phyloP scores from a whole-genome alignment of 345 rosid species.

The Eucalyptus shirleyi region DNA sequence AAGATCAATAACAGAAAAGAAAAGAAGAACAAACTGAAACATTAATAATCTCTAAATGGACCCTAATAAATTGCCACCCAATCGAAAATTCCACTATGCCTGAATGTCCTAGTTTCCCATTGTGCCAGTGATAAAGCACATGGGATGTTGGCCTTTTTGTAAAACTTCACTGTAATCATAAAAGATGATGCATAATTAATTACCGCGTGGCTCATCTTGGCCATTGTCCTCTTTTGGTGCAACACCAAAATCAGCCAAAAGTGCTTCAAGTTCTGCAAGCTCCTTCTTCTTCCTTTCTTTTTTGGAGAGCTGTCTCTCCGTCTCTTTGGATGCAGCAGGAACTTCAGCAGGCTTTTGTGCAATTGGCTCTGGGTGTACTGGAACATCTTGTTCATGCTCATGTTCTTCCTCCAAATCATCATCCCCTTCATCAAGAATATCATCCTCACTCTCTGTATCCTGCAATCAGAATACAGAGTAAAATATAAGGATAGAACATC shows the following conservation, averaged over 20 bases:
- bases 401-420: slow-evolving; percentile 72
- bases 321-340: slow-evolving; percentile 44
- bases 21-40: not conserved
- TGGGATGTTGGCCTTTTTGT: not conserved
- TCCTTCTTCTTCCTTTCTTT: slow-evolving; percentile 85
- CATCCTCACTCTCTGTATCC: slow-evolving; percentile 92
- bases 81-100: not conserved
- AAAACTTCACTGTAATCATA: not conserved
- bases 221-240: slow-evolving; percentile 32
- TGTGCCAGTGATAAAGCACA: not conserved
- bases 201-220: slow-evolving; percentile 17
- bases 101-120: not conserved
- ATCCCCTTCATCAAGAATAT: slow-evolving; percentile 64
- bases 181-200: not conserved
- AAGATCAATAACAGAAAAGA: not conserved
- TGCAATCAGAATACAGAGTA: slow-evolving; percentile 3
- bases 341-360: slow-evolving; percentile 31
- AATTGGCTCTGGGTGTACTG: slow-evolving; percentile 30
- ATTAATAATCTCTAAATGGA: not conserved
- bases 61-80: not conserved
- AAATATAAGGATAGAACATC: not conserved
- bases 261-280: slow-evolving; percentile 85
- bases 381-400: slow-evolving; percentile 45
- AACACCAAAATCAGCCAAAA: slow-evolving; percentile 71
- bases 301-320: slow-evolving; percentile 87